A percentile compares a stretch with the other conserved stretches of the same genome.
Conservation (phyloP, 2,329 filamentous ascomycete species). For the Apiospora phragmitis region DNA sequence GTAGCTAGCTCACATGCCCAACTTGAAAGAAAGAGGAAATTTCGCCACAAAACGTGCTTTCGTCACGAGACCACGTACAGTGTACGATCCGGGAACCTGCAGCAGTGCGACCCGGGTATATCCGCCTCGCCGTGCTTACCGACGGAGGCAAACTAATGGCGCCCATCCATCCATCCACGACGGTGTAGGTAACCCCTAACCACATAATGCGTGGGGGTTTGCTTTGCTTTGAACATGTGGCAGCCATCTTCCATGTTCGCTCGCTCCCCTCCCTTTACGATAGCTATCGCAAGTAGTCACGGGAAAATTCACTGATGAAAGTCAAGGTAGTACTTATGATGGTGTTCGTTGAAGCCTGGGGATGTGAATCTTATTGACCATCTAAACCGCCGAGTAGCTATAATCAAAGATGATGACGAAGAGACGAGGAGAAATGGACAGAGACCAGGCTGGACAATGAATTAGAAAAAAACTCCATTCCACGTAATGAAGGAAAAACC, state of each 20-base stretch:
- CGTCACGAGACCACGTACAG: not conserved
- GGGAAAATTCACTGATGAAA: not conserved
- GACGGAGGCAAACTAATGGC: not conserved
- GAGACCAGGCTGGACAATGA: not conserved
- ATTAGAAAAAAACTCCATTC: not conserved
- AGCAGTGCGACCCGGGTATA: not conserved
- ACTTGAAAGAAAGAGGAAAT: not conserved
- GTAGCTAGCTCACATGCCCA: too few species aligned
- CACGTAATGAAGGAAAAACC: constrained; percentile 4
- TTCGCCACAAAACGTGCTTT: constrained; percentile 3
- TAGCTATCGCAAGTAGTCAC: not conserved
- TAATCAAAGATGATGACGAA: constrained; percentile 17
- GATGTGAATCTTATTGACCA: constrained; percentile 26
- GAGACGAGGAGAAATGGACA: not conserved
- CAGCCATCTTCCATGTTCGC: not conserved
- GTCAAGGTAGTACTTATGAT: not conserved
- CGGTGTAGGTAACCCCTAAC: not conserved
- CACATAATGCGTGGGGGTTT: not conserved
- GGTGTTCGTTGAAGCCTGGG: constrained; percentile 4
- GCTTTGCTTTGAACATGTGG: not conserved
- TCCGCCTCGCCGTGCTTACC: not conserved
- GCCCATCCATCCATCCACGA: not conserved
- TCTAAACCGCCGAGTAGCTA: constrained; percentile 22
- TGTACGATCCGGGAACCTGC: not conserved
- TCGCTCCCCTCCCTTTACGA: too few species aligned